These are phyloP conservation scores for Lepidium campestre DNA, from an alignment of 441 rosid genomes.

Conservation along the genomic window DNA sequence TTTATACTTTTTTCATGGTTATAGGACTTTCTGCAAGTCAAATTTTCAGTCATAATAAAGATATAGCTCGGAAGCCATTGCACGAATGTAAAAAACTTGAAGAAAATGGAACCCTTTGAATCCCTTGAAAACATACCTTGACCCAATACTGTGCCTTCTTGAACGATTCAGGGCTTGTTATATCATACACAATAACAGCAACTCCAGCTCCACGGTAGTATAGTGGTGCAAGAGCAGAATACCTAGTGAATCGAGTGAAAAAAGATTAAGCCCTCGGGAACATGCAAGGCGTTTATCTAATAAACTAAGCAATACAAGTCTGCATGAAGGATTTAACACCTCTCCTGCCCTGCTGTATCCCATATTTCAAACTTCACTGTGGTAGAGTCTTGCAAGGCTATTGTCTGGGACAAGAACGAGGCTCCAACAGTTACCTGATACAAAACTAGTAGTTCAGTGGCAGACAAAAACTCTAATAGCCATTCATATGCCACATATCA, in stretches of 20 bases:
- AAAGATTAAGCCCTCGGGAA: neutral
- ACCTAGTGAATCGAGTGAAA: constrained; percentile 34
- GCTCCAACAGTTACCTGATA: constrained; percentile 97
- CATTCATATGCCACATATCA: neutral
- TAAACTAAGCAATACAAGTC: constrained; percentile 3
- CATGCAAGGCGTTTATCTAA: constrained; percentile 1
- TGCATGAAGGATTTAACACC: constrained; percentile 37
- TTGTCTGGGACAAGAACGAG: constrained; percentile 92
- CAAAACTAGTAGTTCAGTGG: constrained; percentile 7
- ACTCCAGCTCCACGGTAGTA: constrained; percentile 98
- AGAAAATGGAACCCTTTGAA: neutral
- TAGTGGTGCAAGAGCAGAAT: constrained; percentile 94
- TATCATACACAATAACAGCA: constrained; percentile 92
- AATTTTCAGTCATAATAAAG: neutral
- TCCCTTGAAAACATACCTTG: constrained; percentile 48
- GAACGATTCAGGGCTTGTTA: constrained; percentile 92
- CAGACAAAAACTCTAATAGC: neutral
- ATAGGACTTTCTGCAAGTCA: neutral
- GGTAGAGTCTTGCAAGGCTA: constrained; percentile 96
- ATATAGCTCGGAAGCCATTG: neutral
- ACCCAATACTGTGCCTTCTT: constrained; percentile 96
- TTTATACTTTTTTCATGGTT: neutral
- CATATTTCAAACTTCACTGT: constrained; percentile 97
- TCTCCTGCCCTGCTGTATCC: constrained; percentile 99
- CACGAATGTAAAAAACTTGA: neutral